Percentiles rank a stretch among this genome's conserved stretches.
These are phyloP conservation scores for Cystobasidium onofrii DNA, from an alignment of 768 basidiomycete species.

Conservation along the genomic window DNA sequence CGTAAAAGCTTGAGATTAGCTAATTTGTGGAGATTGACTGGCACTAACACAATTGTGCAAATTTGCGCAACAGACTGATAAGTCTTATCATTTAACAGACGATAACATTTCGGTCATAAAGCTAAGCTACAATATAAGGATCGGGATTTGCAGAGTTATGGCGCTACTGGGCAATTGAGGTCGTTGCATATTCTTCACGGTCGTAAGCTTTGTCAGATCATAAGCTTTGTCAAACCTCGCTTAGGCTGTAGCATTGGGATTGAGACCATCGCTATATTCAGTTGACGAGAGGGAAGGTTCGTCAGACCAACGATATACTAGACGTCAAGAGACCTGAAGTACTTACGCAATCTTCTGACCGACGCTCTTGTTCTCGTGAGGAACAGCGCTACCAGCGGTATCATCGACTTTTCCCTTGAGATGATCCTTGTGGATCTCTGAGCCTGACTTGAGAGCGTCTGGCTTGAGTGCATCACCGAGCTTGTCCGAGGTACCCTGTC, in stretches of 20 bases:
- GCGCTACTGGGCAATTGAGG: no score
- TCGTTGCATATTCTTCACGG: background rate
- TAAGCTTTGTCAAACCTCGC: background rate
- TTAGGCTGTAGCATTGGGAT: constrained; percentile 14
- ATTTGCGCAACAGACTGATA: no score
- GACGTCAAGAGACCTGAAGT: background rate
- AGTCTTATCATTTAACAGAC: no score
- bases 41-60: no score
- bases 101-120: no score
- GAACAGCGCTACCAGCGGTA: background rate
- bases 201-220: background rate
- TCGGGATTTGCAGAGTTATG: no score
- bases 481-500: background rate
- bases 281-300: background rate
- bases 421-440: background rate
- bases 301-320: background rate
- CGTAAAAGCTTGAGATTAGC: no score
- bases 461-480: background rate
- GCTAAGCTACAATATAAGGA: background rate
- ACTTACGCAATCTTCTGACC: constrained; percentile 21
- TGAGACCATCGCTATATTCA: constrained; percentile 13
- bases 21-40: no score
- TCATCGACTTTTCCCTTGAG: constrained; percentile 1
- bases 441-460: background rate
- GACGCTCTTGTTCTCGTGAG: constrained; percentile 15